Evolutionary conservation across 257 asterid species (phyloP), one percentile per base, ranked within the genome.

Genomic region (Capsicum chinense): DNA sequence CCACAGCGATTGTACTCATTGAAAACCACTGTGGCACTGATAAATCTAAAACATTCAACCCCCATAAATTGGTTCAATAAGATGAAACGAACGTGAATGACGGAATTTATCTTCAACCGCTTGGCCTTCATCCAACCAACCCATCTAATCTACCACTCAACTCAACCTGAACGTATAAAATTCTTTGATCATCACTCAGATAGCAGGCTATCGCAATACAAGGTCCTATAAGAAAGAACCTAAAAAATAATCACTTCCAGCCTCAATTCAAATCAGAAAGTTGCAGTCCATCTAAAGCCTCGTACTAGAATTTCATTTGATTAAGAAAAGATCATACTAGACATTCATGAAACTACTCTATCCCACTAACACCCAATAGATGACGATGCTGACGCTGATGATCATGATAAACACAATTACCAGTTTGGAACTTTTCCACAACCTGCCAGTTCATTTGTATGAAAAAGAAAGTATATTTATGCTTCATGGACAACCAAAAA

Each of bases 61-160:
- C 52, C 79, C 56, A 69, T 42, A 69, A 69, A 69, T 69, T 69
- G 56, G 79, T 69, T 15, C 54, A 15, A n/a, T 39, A 37, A 37
- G 78, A 68, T 68, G 78, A 68, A 69, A 69, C 54, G 42, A 69
- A 69, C 39, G 54, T 39, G 79, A 39, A 42, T 69, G 56, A 69
- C 39, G 79, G 79, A 7, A 39, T 69, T 69, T 39, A 69, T 69
- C 56, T 7, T 39, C 54, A 69, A 69, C 1, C 0, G 14, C 54
- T 69, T 15, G 78, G 54, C 78, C 54, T 56, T 69, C 33, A 59
- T n/a, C 50, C 79, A 16, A 39, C 79, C 16, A 69, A 13, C 56
- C 79, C 19, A 16, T 69, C 79, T 16, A 69, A 69, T 39, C 56
- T 16, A 69, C 56, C 56, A 16, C 15, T 33, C 39, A 69, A 69